Conservation (phyloP, 2,329 filamentous ascomycete genomes). For the Bipolaris gigantea region DNA sequence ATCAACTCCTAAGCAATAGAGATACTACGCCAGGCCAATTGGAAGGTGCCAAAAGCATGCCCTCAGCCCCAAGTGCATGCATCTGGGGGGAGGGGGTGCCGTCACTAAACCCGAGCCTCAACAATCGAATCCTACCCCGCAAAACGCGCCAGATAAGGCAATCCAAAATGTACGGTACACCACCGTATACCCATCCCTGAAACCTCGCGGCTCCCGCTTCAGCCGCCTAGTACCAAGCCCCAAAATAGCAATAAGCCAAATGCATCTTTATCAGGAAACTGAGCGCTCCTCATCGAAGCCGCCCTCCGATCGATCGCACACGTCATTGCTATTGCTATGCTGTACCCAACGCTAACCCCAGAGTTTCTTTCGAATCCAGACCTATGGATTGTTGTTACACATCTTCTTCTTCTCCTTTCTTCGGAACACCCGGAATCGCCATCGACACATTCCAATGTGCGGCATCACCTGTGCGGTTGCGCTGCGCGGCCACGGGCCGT, state of each 20-base stretch:
- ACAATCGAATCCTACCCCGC: too few species aligned
- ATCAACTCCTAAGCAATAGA: too few species aligned
- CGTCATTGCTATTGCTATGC: slow-evolving; percentile 2
- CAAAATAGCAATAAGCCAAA: slow-evolving; percentile 10
- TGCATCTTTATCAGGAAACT: slow-evolving; percentile 8
- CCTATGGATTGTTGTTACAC: not conserved
- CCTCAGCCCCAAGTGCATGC: too few species aligned
- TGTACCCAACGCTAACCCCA: not conserved
- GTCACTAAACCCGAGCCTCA: too few species aligned
- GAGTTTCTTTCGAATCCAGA: not conserved
- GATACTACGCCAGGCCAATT: too few species aligned
- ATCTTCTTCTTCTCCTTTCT: not conserved
- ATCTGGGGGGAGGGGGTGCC: too few species aligned
- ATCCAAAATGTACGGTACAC: too few species aligned
- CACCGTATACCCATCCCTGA: not conserved
- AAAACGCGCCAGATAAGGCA: not conserved
- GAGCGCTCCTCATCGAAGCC: slow-evolving; percentile 1
- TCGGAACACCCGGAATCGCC: not conserved
- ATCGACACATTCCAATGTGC: slow-evolving; percentile 10
- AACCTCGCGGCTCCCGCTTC: too few species aligned
- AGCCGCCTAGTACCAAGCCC: not conserved
- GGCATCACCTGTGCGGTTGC: slow-evolving; percentile 21
- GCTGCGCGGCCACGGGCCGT: slow-evolving; percentile 15
- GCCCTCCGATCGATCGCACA: not conserved
- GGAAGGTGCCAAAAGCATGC: too few species aligned